A percentile compares a stretch with the other conserved stretches of the same genome.
Evolutionary conservation across 78 protist species (phyloP).

Genomic region (Speleostelium caveatum): DNA sequence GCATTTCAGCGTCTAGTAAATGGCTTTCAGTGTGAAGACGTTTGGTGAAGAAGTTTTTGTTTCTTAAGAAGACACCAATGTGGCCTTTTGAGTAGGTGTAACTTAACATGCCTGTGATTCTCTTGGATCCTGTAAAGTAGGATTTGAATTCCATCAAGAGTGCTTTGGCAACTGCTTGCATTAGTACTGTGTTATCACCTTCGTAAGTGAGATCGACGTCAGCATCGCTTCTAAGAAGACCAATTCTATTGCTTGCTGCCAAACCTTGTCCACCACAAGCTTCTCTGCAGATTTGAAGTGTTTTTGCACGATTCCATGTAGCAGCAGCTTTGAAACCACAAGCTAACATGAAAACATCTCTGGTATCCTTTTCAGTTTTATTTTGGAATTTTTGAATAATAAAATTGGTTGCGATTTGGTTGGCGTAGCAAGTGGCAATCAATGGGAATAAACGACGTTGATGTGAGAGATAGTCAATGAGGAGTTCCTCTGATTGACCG

Average conservation of each 20-base stretch:
- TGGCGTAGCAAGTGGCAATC: conserved; percentile 71
- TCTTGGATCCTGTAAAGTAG: conserved; percentile 59
- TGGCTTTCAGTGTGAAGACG: conserved; percentile 56
- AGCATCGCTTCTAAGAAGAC: conserved; percentile 45
- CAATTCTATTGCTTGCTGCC: conserved; percentile 70
- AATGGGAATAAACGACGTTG: conserved; percentile 83
- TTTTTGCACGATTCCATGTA: conserved; percentile 76
- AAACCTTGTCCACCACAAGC: conserved; percentile 71
- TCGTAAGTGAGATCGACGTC: conserved; percentile 84
- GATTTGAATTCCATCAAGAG: conserved; percentile 65
- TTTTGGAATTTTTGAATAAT: conserved; percentile 41
- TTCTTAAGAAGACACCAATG: conserved; percentile 68
- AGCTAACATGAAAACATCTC: conserved; percentile 58
- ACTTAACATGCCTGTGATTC: conserved; percentile 66
- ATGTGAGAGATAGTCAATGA: conserved; percentile 59
- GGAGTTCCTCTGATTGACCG: conserved; percentile 18
- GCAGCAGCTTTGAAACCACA: conserved; percentile 80
- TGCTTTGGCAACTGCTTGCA: conserved; percentile 77
- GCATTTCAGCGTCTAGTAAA: conserved; percentile 58
- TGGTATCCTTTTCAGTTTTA: conserved; percentile 66
- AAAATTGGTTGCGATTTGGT: conserved; percentile 49
- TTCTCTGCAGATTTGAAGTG: conserved; percentile 63
- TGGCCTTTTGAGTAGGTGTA: conserved; percentile 78
- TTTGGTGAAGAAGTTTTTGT: conserved; percentile 68
- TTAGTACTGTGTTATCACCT: conserved; percentile 82